Percentiles rank a stretch among this genome's conserved stretches.
phyloP scores from a whole-genome alignment of 2,329 filamentous ascomycete species.

The Colletotrichum spinosum region DNA sequence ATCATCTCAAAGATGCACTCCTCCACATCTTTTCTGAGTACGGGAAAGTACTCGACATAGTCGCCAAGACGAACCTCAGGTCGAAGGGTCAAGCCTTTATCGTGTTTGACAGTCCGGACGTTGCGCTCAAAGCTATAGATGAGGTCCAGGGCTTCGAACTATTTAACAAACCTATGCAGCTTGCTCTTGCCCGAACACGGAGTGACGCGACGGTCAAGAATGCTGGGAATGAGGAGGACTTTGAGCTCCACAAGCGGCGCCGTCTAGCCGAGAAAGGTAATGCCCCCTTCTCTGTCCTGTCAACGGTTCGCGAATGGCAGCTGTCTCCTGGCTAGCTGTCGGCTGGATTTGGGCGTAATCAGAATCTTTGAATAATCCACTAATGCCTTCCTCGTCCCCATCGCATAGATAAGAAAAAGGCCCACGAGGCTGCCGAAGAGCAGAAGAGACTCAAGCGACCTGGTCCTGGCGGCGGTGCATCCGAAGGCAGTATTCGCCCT shows the following conservation, averaged over 20 bases:
- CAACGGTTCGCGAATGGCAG: neutral
- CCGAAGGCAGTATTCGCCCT: constrained; percentile 61
- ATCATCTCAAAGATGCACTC: constrained; percentile 79
- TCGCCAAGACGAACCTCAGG: constrained; percentile 90
- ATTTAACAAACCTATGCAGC: constrained; percentile 89
- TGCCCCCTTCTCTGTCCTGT: constrained; percentile 17
- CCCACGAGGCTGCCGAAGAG: constrained; percentile 81
- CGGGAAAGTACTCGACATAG: constrained; percentile 84
- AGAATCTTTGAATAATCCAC: neutral
- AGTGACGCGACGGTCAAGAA: constrained; percentile 89
- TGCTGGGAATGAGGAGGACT: constrained; percentile 80
- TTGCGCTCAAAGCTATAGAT: constrained; percentile 84
- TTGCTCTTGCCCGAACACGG: constrained; percentile 83
- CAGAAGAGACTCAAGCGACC: constrained; percentile 81
- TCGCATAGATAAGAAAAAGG: constrained; percentile 77
- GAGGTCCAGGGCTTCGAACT: constrained; percentile 93
- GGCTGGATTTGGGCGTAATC: neutral
- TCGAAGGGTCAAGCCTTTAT: constrained; percentile 97
- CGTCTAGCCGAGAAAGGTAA: constrained; percentile 90
- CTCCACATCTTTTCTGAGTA: constrained; percentile 87
- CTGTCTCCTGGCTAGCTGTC: neutral
- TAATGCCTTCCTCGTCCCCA: constrained; percentile 9
- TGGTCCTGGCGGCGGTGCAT: constrained; percentile 53
- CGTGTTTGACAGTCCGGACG: constrained; percentile 85
- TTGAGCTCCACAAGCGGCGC: constrained; percentile 87